These are phyloP conservation scores for Phytophthora brassicae DNA, from an alignment of 352 stramenopile species.

Conservation along the genomic window DNA sequence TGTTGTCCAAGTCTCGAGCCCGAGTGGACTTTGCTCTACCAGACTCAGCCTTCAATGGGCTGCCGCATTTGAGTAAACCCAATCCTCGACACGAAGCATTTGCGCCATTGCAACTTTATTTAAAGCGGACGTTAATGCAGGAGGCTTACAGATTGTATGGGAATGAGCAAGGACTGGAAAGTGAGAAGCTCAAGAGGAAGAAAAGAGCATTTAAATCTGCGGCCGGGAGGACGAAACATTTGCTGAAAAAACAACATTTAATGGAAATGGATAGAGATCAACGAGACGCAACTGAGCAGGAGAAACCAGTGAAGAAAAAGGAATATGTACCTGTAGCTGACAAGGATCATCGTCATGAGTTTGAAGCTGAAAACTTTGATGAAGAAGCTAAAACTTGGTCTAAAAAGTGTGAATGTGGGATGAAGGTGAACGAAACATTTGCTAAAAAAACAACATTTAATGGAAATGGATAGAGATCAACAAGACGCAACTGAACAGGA, in stretches of 20 bases:
- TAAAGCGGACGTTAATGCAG: conserved; percentile 52
- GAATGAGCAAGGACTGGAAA: conserved; percentile 41
- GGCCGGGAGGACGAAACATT: conserved; percentile 54
- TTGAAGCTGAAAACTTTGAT: conserved; percentile 42
- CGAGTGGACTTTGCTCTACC: conserved; percentile 61
- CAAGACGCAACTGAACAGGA: too few relatives aligned
- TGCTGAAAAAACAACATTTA: conserved; percentile 50
- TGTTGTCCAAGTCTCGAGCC: conserved; percentile 61
- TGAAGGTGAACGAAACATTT: too few relatives aligned
- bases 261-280: conserved; percentile 17
- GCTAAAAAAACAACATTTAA: too few relatives aligned
- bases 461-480: too few relatives aligned
- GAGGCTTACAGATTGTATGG: conserved; percentile 58
- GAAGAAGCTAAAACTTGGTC: conserved; percentile 40
- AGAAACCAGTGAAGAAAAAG: conserved; percentile 15
- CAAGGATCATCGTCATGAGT: conserved; percentile 66
- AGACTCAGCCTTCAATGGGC: conserved; percentile 55
- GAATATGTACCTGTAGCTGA: conserved; percentile 31
- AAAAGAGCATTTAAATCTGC: conserved; percentile 51
- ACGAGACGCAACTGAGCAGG: neutral
- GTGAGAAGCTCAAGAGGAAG: conserved; percentile 48
- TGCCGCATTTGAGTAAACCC: conserved; percentile 52
- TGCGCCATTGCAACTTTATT: conserved; percentile 64
- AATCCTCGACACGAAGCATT: conserved; percentile 72
- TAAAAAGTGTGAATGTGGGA: conserved; percentile 59